phyloP scores from a whole-genome alignment of 257 asterid genomes.

The Penstemon eatonii region DNA sequence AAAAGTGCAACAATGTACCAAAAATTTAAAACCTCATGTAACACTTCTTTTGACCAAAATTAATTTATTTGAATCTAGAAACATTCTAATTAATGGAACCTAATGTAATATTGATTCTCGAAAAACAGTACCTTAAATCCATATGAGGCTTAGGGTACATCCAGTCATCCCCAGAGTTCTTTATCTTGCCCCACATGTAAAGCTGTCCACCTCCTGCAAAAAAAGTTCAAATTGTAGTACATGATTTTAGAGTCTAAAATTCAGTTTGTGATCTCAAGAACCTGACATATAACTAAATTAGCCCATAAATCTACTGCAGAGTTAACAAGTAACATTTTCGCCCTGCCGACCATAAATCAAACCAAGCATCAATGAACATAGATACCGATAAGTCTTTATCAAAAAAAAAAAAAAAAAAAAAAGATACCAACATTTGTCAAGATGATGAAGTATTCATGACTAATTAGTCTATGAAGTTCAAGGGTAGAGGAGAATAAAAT shows the following conservation, averaged over 20 bases:
- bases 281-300: constrained; percentile 19
- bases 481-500: constrained; percentile 4
- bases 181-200: constrained; percentile 99
- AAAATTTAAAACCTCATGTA: no score
- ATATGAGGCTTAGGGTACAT: constrained; percentile 98
- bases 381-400: not conserved
- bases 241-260: not conserved
- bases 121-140: constrained; percentile 79
- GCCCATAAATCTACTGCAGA: constrained; percentile 3
- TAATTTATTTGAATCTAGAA: not conserved
- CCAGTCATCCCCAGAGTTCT: constrained; percentile 91
- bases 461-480: not conserved
- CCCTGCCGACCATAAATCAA: constrained; percentile 1
- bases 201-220: constrained; percentile 95
- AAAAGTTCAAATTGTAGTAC: not conserved
- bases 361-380: constrained; percentile 15
- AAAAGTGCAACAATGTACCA: no score
- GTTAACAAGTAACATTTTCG: not conserved
- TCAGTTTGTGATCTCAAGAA: not conserved
- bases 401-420: not conserved
- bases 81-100: constrained; percentile 5
- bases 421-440: not conserved
- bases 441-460: not conserved
- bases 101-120: constrained; percentile 6
- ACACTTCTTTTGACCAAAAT: not conserved